These are phyloP conservation scores for Acacia acuminata DNA, from an alignment of 306 rosid species.

Conservation along the genomic window DNA sequence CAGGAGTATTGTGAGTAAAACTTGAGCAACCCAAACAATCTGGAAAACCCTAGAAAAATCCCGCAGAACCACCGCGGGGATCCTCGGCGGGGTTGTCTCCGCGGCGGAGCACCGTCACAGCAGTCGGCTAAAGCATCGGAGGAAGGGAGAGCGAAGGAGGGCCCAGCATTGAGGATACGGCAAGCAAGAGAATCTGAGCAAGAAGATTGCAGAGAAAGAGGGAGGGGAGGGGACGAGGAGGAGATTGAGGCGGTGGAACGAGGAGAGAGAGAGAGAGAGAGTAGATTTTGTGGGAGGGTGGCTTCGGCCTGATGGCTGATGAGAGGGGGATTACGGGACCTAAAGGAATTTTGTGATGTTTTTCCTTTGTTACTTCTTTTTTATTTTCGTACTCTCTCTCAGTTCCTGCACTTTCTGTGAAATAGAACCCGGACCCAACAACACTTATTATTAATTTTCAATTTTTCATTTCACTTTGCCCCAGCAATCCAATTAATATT, in stretches of 20 bases:
- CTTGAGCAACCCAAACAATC: neutral
- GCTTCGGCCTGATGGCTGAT: slow-evolving; percentile 27
- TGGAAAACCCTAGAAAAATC: slow-evolving; percentile 63
- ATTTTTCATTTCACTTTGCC: neutral
- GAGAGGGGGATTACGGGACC: slow-evolving; percentile 34
- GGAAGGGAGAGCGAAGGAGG: slow-evolving; percentile 10
- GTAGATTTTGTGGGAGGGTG: slow-evolving; percentile 46
- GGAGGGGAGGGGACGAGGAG: neutral
- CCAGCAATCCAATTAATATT: neutral
- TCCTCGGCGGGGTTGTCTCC: slow-evolving; percentile 34
- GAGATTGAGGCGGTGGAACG: slow-evolving; percentile 51
- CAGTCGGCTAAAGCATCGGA: slow-evolving; percentile 47
- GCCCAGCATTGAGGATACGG: slow-evolving; percentile 40
- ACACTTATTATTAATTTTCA: neutral
- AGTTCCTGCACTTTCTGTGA: neutral
- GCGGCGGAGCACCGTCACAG: slow-evolving; percentile 49
- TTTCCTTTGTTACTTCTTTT: neutral
- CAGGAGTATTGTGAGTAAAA: slow-evolving; percentile 29
- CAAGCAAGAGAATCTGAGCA: slow-evolving; percentile 31
- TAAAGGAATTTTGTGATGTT: slow-evolving; percentile 32
- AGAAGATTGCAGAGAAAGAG: slow-evolving; percentile 18
- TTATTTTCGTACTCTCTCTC: neutral
- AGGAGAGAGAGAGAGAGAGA: slow-evolving; percentile 27
- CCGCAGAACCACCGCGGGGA: slow-evolving; percentile 41
- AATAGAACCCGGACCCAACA: neutral